Percentiles rank a stretch among this genome's conserved stretches.
These are phyloP conservation scores for Ascochyta viciae-villosae DNA, from an alignment of 2,329 filamentous ascomycete species.

Conservation along the genomic window DNA sequence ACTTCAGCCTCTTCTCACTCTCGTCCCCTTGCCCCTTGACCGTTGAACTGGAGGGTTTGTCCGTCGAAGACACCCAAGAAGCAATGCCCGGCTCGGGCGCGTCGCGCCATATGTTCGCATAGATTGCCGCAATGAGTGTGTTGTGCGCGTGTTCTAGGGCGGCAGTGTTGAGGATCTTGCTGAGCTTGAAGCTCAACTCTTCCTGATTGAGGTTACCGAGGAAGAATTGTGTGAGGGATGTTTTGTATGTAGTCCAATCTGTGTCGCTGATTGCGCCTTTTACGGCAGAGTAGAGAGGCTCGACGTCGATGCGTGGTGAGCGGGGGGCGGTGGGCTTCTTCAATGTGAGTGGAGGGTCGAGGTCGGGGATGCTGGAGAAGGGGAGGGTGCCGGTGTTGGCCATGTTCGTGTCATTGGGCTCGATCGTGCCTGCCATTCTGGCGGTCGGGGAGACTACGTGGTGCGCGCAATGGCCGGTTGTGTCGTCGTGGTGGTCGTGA, in stretches of 20 bases:
- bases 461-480: slow-evolving; percentile 24
- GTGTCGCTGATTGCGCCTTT: slow-evolving; percentile 64
- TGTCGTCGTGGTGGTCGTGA: slow-evolving; percentile 1
- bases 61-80: slow-evolving; percentile 70
- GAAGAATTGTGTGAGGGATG: slow-evolving; percentile 63
- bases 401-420: slow-evolving; percentile 47
- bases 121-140: slow-evolving; percentile 65
- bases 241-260: slow-evolving; percentile 67
- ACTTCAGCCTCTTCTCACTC: slow-evolving; percentile 68
- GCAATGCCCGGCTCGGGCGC: slow-evolving; percentile 68
- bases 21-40: slow-evolving; percentile 69
- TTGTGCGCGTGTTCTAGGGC: slow-evolving; percentile 67
- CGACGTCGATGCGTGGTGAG: slow-evolving; percentile 67
- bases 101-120: slow-evolving; percentile 66
- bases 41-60: slow-evolving; percentile 75
- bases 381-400: slow-evolving; percentile 45
- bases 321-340: slow-evolving; percentile 58
- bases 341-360: slow-evolving; percentile 50
- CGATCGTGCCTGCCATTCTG: slow-evolving; percentile 49
- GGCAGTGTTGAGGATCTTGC: slow-evolving; percentile 62
- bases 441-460: slow-evolving; percentile 16
- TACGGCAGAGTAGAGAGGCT: slow-evolving; percentile 67
- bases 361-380: slow-evolving; percentile 42
- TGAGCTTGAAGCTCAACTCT: slow-evolving; percentile 64
- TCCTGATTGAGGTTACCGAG: slow-evolving; percentile 68